Conservation (phyloP, 257 asterid genomes). For the Scutellaria baicalensis region DNA sequence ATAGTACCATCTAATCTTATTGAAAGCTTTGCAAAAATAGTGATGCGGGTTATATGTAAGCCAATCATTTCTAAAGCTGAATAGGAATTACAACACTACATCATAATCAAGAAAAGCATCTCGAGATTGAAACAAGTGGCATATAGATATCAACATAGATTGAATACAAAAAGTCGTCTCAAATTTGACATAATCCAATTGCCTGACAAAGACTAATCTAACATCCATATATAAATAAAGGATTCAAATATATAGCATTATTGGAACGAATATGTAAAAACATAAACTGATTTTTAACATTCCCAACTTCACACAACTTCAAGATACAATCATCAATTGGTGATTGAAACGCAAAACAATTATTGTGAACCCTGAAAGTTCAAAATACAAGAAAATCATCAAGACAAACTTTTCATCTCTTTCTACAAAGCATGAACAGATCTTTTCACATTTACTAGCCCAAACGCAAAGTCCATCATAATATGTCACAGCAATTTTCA, state of each 20-base stretch:
- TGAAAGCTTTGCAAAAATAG: background rate
- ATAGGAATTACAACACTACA: background rate
- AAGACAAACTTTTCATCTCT: background rate
- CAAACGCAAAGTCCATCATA: background rate
- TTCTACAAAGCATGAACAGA: background rate
- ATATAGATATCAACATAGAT: background rate
- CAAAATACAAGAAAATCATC: background rate
- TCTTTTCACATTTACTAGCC: background rate
- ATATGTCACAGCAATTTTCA: background rate
- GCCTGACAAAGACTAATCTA: background rate
- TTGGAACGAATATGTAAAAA: background rate
- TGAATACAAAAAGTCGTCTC: background rate
- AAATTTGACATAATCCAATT: background rate
- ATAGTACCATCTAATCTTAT: background rate
- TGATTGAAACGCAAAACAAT: background rate
- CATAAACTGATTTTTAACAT: background rate
- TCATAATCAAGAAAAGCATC: background rate
- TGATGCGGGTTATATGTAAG: background rate
- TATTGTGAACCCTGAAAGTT: background rate
- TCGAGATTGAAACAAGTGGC: background rate
- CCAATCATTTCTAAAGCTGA: background rate
- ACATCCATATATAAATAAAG: background rate
- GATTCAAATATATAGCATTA: background rate
- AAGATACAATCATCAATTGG: background rate
- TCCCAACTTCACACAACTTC: background rate